A percentile compares a stretch with the other conserved stretches of the same genome.
These are phyloP conservation scores for Penicillium sp. DNA, from an alignment of 2,329 filamentous ascomycete genomes.

Conservation along the genomic window DNA sequence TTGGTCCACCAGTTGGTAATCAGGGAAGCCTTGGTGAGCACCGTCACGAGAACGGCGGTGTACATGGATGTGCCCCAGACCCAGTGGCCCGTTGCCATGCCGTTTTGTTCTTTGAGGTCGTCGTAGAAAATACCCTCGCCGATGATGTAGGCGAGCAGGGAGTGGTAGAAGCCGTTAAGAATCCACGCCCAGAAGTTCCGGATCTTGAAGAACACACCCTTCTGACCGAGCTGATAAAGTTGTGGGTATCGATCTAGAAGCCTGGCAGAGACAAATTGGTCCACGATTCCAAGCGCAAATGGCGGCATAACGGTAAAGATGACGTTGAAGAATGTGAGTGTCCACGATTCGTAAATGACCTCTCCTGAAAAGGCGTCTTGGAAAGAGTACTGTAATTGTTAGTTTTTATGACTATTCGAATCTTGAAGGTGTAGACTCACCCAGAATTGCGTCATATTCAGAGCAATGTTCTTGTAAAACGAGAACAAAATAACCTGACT, in stretches of 20 bases:
- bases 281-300: slow-evolving; percentile 90
- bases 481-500: slow-evolving; percentile 97
- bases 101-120: slow-evolving; percentile 75
- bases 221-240: slow-evolving; percentile 87
- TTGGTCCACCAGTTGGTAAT: slow-evolving; percentile 99
- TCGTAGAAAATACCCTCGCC: slow-evolving; percentile 75
- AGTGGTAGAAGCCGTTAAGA: slow-evolving; percentile 91
- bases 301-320: slow-evolving; percentile 94
- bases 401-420: slow-evolving; percentile 24
- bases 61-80: slow-evolving; percentile 96
- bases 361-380: slow-evolving; percentile 97
- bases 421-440: slow-evolving; percentile 48
- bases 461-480: slow-evolving; percentile 98
- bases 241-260: slow-evolving; percentile 94
- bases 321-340: slow-evolving; percentile 98
- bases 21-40: slow-evolving; percentile 88
- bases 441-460: slow-evolving; percentile 99
- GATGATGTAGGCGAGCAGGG: slow-evolving; percentile 84
- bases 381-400: slow-evolving; percentile 71
- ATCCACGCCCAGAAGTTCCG: slow-evolving; percentile 94
- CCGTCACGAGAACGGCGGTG: slow-evolving; percentile 86
- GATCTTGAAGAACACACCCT: slow-evolving; percentile 87
- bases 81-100: slow-evolving; percentile 87
- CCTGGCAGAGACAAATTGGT: slow-evolving; percentile 94
- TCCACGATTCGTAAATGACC: slow-evolving; percentile 99